Evolutionary conservation across 2,329 filamentous ascomycete species (phyloP), one percentile per base, ranked within the genome.

Genomic region (Coniochaeta prunicola): DNA sequence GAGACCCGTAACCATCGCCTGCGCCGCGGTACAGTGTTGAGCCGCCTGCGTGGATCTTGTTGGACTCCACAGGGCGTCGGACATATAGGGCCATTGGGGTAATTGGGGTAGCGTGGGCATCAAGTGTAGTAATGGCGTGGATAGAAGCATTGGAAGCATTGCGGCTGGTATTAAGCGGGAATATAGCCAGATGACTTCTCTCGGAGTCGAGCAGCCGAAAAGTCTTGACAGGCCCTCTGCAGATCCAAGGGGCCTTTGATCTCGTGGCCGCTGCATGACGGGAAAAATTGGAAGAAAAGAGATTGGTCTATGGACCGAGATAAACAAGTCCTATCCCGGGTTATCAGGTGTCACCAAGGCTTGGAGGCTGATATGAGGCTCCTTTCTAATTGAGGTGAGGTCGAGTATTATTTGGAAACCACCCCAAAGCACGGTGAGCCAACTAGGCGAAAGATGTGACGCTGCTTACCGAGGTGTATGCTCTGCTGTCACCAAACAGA

Each of bases 161-260:
- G 63, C 61, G 64, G 62, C 61, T 64, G 60, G 65, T 62, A 63
- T 63, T 62, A 57, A 57, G 48, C n/a, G 17, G 26, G 48, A 60
- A 60, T 64, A 64, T 65, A 65, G 63, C 55, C 62, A 63, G 58
- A 65, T 65, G 63, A 55, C 33, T 21, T 26, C 36, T 15, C 19
- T 54, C 58, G 50, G 56, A 48, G 28, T 59, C 45, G 24, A 50
- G 59, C 57, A 21, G 53, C 64, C 59, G 60, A 57, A 31, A 42
- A 30, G 60, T 15, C 13, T 7, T 8, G 36, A n/a, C 36, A 17
- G 17, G 36, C n/a, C 36, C 17, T 28, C 24, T 50, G 21, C 45
- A 50, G 21, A 50, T 50, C 45, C 45, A 28, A 30, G 24, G 45
- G 24, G 30, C 13, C 24, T n/a, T n/a, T 17, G 42, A 50, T 30